Base-by-base conservation (phyloP, 176 grass and related monocot species). In the Aegilops bicornis region DNA sequence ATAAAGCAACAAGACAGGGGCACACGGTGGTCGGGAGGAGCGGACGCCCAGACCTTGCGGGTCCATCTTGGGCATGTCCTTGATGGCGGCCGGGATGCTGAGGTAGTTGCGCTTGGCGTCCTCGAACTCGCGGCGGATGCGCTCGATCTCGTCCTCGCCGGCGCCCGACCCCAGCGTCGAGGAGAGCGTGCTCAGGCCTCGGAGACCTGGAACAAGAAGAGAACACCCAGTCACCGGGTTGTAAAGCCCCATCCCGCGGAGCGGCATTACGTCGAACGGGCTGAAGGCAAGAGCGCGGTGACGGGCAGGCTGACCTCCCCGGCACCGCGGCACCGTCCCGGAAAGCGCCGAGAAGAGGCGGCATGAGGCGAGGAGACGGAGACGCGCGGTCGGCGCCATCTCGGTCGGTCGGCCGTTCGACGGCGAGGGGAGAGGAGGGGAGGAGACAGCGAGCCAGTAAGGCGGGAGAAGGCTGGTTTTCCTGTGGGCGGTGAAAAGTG, bases 51-150 rank as follows among this genome's bases (percentile, higher is more conserved):
- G 25, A 96, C 97, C 97, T 90, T 93, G 85, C 3, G 94, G 97
- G 43, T 96, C 77, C 94, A 99, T 99, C 82, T 90, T 94, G 76
- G 90, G 90, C 94, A 96, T 96, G 82, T 87, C 97, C 82, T 93
- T 98, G 58, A 96, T 88, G 47, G 90, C 87, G 54, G 82, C 79
- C 4, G 96, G 90, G 62, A 98, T 94, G 79, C 93, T 95, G 79
- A 96, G 91, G 67, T 94, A 98, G 84, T 91, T 92, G 75, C 92
- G 85, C 85, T 96, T 98, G 72, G 92, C 90, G 67, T 96, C 90
- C 76, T 98, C 88, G 43, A 94, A 96, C 88, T 96, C 89, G 69
- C 39, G 85, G 40, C 87, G 90, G 79, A 98, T 98, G 86, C 91
- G 93, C 94, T 84, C 82, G 76, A 98, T 94, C 87, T 92, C 92